Percentiles rank a stretch among this genome's conserved stretches.
Evolutionary conservation across 495 filamentous ascomycete genomes (phyloP).

Genomic region (Aspergillus sclerotioniger): DNA sequence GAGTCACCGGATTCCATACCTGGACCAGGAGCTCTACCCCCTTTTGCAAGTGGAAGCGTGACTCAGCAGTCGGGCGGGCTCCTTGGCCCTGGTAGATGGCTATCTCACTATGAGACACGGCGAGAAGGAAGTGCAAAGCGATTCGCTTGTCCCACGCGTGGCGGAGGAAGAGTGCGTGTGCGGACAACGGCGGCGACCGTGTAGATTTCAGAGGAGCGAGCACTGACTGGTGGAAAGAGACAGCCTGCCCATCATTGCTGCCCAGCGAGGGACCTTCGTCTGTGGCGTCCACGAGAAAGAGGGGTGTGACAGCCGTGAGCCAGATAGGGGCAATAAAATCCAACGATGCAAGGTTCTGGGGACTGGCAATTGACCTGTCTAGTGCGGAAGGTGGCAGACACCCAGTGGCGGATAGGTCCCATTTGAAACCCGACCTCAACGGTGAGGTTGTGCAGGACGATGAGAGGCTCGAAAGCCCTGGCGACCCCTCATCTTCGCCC

Average conservation of each 20-base stretch:
- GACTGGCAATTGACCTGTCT: too few species aligned
- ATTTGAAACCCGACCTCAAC: too few species aligned
- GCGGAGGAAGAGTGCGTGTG: slow-evolving; percentile 18
- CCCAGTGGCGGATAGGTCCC: not conserved
- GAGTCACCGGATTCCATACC: not conserved
- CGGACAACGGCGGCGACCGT: slow-evolving; percentile 5
- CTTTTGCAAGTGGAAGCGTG: slow-evolving; percentile 9
- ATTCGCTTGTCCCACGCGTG: slow-evolving; percentile 11
- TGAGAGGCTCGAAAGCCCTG: too few species aligned
- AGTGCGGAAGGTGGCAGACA: not conserved
- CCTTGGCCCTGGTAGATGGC: slow-evolving; percentile 12
- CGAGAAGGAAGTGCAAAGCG: slow-evolving; percentile 19
- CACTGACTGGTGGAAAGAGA: slow-evolving; percentile 13
- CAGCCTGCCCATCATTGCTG: slow-evolving; percentile 12
- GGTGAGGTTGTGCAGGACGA: too few species aligned
- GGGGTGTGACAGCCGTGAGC: not conserved
- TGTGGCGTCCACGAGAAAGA: not conserved
- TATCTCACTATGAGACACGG: slow-evolving; percentile 16
- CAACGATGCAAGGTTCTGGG: not conserved
- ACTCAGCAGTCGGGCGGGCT: slow-evolving; percentile 9
- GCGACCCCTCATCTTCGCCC: not conserved
- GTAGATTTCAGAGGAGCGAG: slow-evolving; percentile 18
- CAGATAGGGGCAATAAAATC: not conserved
- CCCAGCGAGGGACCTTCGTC: not conserved
- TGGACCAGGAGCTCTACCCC: slow-evolving; percentile 9